A percentile compares a stretch with the other conserved stretches of the same genome.
phyloP scores from a whole-genome alignment of 441 rosid species.

The Populus hybrid region DNA sequence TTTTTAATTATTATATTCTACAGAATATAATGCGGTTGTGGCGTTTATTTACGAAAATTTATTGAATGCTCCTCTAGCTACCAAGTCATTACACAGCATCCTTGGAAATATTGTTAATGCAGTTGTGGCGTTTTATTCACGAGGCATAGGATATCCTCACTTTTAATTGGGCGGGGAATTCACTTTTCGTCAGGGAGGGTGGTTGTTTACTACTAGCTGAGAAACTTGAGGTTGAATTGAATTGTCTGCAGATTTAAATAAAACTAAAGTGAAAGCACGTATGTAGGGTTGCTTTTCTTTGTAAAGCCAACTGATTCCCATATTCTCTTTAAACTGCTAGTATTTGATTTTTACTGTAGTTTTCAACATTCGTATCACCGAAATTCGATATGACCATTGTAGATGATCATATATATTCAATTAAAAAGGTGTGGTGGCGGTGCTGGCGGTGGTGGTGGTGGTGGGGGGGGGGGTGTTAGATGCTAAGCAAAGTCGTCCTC shows the following conservation, averaged over 20 bases:
- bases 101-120: neutral
- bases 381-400: conserved; percentile 39
- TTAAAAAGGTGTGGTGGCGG: conserved; percentile 11
- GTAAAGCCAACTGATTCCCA: conserved; percentile 32
- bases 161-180: conserved; percentile 13
- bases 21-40: neutral
- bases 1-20: neutral
- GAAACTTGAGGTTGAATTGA: neutral
- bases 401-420: conserved; percentile 19
- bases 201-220: too few relatives aligned
- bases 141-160: conserved; percentile 28
- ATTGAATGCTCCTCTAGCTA: neutral
- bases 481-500: conserved; percentile 21
- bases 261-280: conserved; percentile 12
- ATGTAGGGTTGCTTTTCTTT: conserved; percentile 20
- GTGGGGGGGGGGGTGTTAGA: conserved; percentile 8
- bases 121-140: conserved; percentile 36
- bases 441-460: neutral
- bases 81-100: too few relatives aligned
- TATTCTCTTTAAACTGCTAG: conserved; percentile 22
- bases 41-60: neutral
- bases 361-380: conserved; percentile 53
- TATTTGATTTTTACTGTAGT: conserved; percentile 22
- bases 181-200: neutral
- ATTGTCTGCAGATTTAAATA: neutral